phyloP scores from a whole-genome alignment of 768 basidiomycete species.

The Sarcodon sp. region DNA sequence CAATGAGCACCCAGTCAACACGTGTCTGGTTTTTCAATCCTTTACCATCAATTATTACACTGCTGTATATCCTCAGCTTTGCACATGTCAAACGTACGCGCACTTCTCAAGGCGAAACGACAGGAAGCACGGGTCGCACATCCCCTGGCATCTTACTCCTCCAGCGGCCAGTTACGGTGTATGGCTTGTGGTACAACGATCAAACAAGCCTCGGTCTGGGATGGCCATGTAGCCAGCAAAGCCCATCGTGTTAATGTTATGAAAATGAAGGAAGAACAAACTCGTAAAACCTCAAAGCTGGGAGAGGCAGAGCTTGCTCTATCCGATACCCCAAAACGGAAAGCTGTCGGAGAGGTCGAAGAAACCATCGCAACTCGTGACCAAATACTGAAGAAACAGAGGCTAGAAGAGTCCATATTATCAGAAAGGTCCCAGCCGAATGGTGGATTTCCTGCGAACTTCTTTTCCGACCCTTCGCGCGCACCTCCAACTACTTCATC shows the following conservation, averaged over 20 bases:
- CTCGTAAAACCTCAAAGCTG: conserved; percentile 4
- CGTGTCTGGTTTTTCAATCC: no score
- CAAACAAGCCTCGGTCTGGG: conserved; percentile 78
- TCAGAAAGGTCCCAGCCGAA: not conserved
- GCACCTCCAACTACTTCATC: conserved; percentile 27
- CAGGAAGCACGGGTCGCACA: conserved; percentile 63
- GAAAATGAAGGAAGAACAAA: conserved; percentile 34
- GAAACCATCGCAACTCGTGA: conserved; percentile 13
- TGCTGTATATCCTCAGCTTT: not conserved
- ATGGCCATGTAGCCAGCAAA: conserved; percentile 78
- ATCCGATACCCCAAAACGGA: conserved; percentile 10
- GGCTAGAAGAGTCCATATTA: conserved; percentile 7
- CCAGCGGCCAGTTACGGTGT: conserved; percentile 59
- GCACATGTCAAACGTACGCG: conserved; percentile 67
- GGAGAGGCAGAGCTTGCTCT: conserved; percentile 7
- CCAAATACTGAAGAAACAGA: conserved; percentile 6
- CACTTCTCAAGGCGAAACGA: conserved; percentile 74
- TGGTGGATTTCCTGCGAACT: conserved; percentile 45
- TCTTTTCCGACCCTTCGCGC: conserved; percentile 70
- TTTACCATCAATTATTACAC: no score
- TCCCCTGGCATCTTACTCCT: conserved; percentile 57
- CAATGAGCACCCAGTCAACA: no score
- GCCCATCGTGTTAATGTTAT: conserved; percentile 56
- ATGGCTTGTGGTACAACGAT: conserved; percentile 45
- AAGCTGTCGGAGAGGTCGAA: conserved; percentile 20